Percentiles rank a stretch among this genome's conserved stretches.
Conservation (phyloP, 495 filamentous ascomycete genomes). For the Symbiotaphrina buchneri region DNA sequence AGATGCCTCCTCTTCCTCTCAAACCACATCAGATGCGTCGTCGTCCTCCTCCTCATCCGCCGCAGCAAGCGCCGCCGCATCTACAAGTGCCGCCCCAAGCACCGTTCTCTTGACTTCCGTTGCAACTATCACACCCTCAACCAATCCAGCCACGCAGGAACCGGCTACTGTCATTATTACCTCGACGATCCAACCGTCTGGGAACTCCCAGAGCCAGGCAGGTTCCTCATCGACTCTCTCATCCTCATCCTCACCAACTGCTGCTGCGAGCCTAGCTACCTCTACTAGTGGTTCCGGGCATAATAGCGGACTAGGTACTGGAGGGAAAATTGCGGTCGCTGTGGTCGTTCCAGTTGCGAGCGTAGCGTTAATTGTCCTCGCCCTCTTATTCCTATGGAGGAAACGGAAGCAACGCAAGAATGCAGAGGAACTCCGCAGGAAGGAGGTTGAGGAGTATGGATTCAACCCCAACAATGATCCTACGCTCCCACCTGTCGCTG, state of each 20-base stretch:
- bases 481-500: conserved; percentile 40
- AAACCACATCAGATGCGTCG: no score
- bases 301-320: conserved; percentile 27
- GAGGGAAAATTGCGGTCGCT: conserved; percentile 67
- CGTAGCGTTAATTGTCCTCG: conserved; percentile 60
- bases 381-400: conserved; percentile 64
- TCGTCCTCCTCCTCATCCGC: no score
- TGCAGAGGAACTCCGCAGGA: conserved; percentile 67
- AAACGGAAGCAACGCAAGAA: conserved; percentile 66
- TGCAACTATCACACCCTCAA: no score
- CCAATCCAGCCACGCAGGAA: no score
- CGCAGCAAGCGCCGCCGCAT: no score
- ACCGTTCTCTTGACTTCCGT: no score
- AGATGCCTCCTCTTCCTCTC: no score
- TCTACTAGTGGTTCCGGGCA: conserved; percentile 1
- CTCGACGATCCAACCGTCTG: no score
- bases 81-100: no score
- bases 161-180: no score
- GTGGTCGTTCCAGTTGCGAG: conserved; percentile 85
- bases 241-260: conserved; percentile 3
- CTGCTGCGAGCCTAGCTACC: background rate
- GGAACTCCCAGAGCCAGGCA: no score
- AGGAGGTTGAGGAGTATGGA: conserved; percentile 89
- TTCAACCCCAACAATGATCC: conserved; percentile 94
- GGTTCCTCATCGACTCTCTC: conserved; percentile 34